Evolutionary conservation across 495 filamentous ascomycete species (phyloP).

Genomic region (Trichoderma orchidacearum): DNA sequence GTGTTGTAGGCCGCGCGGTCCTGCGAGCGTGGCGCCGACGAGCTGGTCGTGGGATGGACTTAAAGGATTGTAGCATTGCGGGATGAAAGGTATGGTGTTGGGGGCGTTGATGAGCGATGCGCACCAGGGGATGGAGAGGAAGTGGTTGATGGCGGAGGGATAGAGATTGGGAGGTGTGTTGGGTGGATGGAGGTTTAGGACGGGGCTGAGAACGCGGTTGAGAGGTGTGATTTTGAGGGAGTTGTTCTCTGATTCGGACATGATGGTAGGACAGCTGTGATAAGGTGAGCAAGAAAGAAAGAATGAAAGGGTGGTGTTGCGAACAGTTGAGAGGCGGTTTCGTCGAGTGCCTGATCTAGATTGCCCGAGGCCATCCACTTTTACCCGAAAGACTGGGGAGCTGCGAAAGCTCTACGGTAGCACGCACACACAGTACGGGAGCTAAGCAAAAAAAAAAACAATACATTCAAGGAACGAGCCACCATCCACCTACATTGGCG

Average conservation of each 20-base stretch:
- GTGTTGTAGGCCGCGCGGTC: not conserved
- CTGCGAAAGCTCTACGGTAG: too few relatives aligned
- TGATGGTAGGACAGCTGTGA: too few relatives aligned
- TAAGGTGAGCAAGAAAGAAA: too few relatives aligned
- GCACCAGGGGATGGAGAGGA: not conserved
- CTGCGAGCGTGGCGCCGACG: not conserved
- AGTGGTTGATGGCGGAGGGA: not conserved
- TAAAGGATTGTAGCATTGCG: not conserved
- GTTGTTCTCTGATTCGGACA: too few relatives aligned
- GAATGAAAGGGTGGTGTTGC: too few relatives aligned
- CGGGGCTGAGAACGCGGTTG: conserved; percentile 1
- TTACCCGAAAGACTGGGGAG: not conserved
- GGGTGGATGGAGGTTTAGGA: not conserved
- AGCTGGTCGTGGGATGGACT: not conserved
- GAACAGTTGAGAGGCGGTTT: too few relatives aligned
- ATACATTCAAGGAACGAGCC: too few relatives aligned
- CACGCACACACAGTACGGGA: too few relatives aligned
- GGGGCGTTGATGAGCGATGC: not conserved
- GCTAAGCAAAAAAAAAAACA: too few relatives aligned
- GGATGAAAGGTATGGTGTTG: not conserved
- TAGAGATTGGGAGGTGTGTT: not conserved
- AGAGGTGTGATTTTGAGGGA: not conserved
- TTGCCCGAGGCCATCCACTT: not conserved
- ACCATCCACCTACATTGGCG: not conserved
- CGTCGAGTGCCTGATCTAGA: not conserved